A percentile compares a stretch with the other conserved stretches of the same genome.
These are phyloP conservation scores for Lepiota brunneoincarnata DNA, from an alignment of 768 basidiomycete species.

Conservation along the genomic window DNA sequence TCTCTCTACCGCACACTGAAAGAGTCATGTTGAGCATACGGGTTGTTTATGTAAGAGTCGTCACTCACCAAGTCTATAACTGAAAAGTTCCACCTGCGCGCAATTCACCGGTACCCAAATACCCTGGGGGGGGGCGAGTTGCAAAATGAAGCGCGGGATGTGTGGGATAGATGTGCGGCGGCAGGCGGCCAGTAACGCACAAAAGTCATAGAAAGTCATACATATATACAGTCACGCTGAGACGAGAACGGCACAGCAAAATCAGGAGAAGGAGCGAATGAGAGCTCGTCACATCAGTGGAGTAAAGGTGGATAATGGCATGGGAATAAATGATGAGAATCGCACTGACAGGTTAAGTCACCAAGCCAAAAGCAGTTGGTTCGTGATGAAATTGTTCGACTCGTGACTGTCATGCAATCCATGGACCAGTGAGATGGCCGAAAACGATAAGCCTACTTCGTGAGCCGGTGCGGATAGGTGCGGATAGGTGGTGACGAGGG, in stretches of 20 bases:
- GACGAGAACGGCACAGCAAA: not conserved
- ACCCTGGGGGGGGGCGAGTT: too few species aligned
- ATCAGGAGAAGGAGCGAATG: not conserved
- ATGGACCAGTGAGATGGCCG: not conserved
- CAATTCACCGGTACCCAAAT: too few species aligned
- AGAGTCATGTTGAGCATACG: not conserved
- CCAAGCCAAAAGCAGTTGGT: constrained; percentile 9
- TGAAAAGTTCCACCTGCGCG: too few species aligned
- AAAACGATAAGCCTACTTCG: not conserved
- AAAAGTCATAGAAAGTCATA: not conserved
- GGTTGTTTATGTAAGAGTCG: not conserved
- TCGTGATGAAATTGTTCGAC: not conserved
- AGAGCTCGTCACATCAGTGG: not conserved
- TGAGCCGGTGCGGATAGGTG: not conserved
- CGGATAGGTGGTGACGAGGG: not conserved
- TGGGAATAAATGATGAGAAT: constrained; percentile 2
- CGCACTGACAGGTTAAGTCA: not conserved
- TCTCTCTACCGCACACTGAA: not conserved
- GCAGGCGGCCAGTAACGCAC: not conserved
- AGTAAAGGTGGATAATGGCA: constrained; percentile 1
- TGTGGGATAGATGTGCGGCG: constrained; percentile 1
- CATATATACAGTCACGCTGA: constrained; percentile 7
- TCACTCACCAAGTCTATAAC: constrained; percentile 6
- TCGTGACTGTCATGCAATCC: not conserved
- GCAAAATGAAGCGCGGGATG: not conserved